These are phyloP conservation scores for Filosporella fistucella DNA, from an alignment of 495 filamentous ascomycete species.

Conservation along the genomic window DNA sequence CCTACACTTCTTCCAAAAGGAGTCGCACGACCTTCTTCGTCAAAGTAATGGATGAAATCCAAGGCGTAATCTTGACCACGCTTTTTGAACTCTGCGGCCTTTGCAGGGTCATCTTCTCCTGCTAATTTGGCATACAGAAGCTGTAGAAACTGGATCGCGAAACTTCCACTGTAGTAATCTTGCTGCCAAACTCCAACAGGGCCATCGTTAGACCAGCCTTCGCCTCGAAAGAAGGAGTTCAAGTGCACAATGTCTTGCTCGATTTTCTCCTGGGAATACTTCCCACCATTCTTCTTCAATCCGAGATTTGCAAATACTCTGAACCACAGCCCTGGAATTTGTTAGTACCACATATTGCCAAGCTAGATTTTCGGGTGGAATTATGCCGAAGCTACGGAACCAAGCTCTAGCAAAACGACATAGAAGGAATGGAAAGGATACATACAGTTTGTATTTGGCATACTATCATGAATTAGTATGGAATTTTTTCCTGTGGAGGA, in stretches of 20 bases:
- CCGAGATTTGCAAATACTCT: slow-evolving; percentile 79
- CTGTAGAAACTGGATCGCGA: slow-evolving; percentile 75
- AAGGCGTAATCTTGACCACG: slow-evolving; percentile 59
- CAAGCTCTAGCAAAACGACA: no score
- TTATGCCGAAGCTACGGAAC: no score
- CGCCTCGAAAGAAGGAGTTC: slow-evolving; percentile 73
- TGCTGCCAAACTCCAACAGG: slow-evolving; percentile 73
- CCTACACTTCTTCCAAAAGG: slow-evolving; percentile 74
- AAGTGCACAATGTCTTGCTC: slow-evolving; percentile 72
- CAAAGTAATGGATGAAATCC: slow-evolving; percentile 73
- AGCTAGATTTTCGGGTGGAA: no score
- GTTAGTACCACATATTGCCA: no score
- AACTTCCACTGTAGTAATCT: slow-evolving; percentile 79
- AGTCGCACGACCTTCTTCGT: slow-evolving; percentile 52
- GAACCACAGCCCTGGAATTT: slow-evolving; percentile 83
- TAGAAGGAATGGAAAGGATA: no score
- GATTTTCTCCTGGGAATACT: slow-evolving; percentile 59
- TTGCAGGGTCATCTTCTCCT: slow-evolving; percentile 58
- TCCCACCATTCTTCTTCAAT: slow-evolving; percentile 58
- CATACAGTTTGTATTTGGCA: slow-evolving; percentile 57
- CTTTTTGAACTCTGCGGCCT: slow-evolving; percentile 65
- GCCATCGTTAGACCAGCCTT: slow-evolving; percentile 77
- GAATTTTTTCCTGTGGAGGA: not conserved
- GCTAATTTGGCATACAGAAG: slow-evolving; percentile 72
- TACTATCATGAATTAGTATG: slow-evolving; percentile 26